Conservation (phyloP, 192 early-diverging fungal genomes). For the Rhizophlyctis rosea region DNA sequence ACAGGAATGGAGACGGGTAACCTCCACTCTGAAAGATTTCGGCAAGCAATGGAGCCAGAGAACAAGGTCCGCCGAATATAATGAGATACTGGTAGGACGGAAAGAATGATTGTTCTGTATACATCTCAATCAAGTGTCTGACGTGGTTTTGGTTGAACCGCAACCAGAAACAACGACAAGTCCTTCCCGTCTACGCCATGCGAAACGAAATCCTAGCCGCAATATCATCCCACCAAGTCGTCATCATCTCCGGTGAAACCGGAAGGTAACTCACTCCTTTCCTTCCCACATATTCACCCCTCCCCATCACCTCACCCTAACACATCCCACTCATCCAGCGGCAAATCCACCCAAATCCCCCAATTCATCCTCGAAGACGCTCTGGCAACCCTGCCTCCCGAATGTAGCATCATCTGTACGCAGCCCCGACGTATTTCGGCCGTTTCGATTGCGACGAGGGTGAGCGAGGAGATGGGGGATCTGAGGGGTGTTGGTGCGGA, state of each 20-base stretch:
- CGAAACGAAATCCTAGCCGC: conserved; percentile 50
- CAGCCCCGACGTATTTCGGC: conserved; percentile 76
- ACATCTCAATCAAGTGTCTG: background rate
- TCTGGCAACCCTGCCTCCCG: conserved; percentile 36
- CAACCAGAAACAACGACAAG: conserved; percentile 22
- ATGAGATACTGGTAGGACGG: conserved; percentile 2
- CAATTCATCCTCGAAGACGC: conserved; percentile 69
- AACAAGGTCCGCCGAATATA: no score
- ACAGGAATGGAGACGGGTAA: no score
- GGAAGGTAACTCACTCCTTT: conserved; percentile 59
- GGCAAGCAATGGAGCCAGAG: no score
- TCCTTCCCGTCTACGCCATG: conserved; percentile 59
- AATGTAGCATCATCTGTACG: conserved; percentile 53
- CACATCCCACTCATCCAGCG: no score
- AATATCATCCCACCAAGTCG: conserved; percentile 52
- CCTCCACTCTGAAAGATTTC: no score
- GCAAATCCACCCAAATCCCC: conserved; percentile 70
- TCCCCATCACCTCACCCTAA: no score
- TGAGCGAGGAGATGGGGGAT: conserved; percentile 72
- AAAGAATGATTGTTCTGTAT: no score
- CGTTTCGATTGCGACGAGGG: conserved; percentile 73
- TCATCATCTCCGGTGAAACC: conserved; percentile 78
- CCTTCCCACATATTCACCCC: no score
- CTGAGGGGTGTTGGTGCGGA: conserved; percentile 35
- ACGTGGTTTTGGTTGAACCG: background rate